These are phyloP conservation scores for Lecanicillium sp. DNA, from an alignment of 2,329 filamentous ascomycete species.

Conservation along the genomic window DNA sequence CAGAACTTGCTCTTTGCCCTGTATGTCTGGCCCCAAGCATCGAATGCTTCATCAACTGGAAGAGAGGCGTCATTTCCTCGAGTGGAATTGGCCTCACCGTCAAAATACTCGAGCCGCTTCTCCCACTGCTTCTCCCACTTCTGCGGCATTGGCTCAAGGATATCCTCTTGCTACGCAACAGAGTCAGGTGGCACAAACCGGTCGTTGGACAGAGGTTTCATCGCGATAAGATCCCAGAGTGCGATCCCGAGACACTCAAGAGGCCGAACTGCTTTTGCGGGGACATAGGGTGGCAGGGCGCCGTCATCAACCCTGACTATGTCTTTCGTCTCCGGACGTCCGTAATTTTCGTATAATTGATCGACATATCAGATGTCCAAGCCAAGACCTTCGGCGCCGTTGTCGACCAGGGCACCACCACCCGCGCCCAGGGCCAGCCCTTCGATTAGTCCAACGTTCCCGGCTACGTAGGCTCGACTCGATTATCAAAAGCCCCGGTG, in stretches of 20 bases:
- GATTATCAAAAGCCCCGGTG: too few species aligned
- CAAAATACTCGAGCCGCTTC: conserved; percentile 3
- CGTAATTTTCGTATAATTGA: conserved; percentile 26
- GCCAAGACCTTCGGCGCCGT: too few species aligned
- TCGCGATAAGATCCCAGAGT: conserved; percentile 21
- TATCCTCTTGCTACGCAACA: conserved; percentile 20
- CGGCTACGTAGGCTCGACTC: too few species aligned
- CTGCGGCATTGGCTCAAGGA: conserved; percentile 17
- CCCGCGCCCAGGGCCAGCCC: too few species aligned
- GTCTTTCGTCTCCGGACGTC: conserved; percentile 23
- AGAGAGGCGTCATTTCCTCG: conserved; percentile 18
- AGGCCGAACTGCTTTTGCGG: conserved; percentile 20
- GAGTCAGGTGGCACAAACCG: conserved; percentile 16
- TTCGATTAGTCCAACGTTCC: too few species aligned
- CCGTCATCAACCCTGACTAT: conserved; percentile 20
- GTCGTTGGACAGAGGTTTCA: conserved; percentile 20
- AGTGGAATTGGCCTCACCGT: neutral
- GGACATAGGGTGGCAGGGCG: conserved; percentile 22
- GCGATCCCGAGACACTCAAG: conserved; percentile 17
- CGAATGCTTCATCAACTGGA: conserved; percentile 23
- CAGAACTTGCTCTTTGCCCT: conserved; percentile 16
- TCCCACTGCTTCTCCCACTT: conserved; percentile 15
- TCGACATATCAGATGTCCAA: conserved; percentile 24
- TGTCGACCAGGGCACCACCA: too few species aligned
- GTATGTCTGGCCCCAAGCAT: conserved; percentile 20